Percentiles rank a stretch among this genome's conserved stretches.
Evolutionary conservation across 768 basidiomycete species (phyloP).

Genomic region (Phallus indusiatus): DNA sequence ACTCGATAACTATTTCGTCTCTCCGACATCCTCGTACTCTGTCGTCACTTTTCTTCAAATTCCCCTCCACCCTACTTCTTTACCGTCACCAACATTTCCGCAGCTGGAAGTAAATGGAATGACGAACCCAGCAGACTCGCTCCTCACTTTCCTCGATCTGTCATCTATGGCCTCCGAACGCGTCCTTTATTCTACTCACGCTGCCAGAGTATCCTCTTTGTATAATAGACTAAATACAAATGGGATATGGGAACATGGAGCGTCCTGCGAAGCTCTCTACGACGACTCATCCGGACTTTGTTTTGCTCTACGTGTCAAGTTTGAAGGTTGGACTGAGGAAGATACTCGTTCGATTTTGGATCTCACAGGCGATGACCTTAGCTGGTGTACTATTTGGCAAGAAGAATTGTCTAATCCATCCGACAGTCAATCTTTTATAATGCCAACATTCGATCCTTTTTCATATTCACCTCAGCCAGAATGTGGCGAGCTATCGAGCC

Average conservation of each 20-base stretch:
- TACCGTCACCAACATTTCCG: conserved; percentile 36
- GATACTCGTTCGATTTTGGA: conserved; percentile 62
- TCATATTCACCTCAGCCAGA: conserved; percentile 22
- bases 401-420: conserved; percentile 27
- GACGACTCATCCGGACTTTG: conserved; percentile 49
- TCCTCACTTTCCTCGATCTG: conserved; percentile 42
- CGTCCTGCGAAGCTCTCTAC: conserved; percentile 49
- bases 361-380: conserved; percentile 43
- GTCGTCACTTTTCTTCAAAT: conserved; percentile 64
- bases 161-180: conserved; percentile 44
- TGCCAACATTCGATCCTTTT: conserved; percentile 73
- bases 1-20: conserved; percentile 56
- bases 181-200: conserved; percentile 42
- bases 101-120: too few species aligned
- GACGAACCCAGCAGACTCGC: conserved; percentile 16
- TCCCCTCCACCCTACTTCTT: conserved; percentile 70
- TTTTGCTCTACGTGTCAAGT: conserved; percentile 57
- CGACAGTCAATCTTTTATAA: conserved; percentile 41
- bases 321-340: conserved; percentile 62
- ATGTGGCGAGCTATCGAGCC: neutral
- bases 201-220: conserved; percentile 54
- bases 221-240: conserved; percentile 64
- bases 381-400: conserved; percentile 63
- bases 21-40: conserved; percentile 19
- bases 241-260: conserved; percentile 56